Conservation (phyloP, 495 filamentous ascomycete species). For the Penicillium dipodomyicola region DNA sequence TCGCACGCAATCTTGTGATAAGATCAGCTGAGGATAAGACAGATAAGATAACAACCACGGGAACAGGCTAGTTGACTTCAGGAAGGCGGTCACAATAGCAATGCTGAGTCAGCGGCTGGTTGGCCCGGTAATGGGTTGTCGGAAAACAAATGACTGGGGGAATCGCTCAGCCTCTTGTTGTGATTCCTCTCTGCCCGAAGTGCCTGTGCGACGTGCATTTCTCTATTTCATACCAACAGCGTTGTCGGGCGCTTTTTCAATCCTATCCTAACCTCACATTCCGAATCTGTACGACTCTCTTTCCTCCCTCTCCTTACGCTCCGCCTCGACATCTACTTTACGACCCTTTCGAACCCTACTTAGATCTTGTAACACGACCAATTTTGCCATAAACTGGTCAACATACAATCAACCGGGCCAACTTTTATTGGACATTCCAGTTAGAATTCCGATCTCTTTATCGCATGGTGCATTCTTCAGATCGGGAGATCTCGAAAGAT, state of each 20-base stretch:
- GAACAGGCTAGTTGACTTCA: background rate
- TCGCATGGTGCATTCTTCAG: constrained; percentile 51
- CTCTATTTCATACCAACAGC: constrained; percentile 11
- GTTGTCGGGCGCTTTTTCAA: constrained; percentile 17
- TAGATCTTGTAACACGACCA: constrained; percentile 5
- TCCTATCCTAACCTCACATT: constrained; percentile 7
- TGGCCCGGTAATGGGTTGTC: constrained; percentile 44
- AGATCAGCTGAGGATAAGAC: constrained; percentile 16
- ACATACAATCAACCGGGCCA: background rate
- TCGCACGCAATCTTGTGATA: constrained; percentile 14
- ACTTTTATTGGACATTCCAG: constrained; percentile 18
- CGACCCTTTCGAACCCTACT: background rate
- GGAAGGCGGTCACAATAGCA: constrained; percentile 26
- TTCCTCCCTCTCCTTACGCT: constrained; percentile 11
- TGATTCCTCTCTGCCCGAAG: constrained; percentile 20
- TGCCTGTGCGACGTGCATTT: constrained; percentile 11
- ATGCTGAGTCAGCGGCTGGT: constrained; percentile 35
- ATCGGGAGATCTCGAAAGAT: constrained; percentile 49
- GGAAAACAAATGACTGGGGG: constrained; percentile 40
- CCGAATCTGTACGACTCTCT: constrained; percentile 14
- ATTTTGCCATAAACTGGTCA: constrained; percentile 5
- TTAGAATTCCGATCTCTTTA: constrained; percentile 13
- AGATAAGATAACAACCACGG: constrained; percentile 16
- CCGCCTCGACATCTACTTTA: constrained; percentile 9
- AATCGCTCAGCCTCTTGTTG: constrained; percentile 25